phyloP scores from a whole-genome alignment of 2,329 filamentous ascomycete genomes.

The Aspergillus brunneoviolaceus region DNA sequence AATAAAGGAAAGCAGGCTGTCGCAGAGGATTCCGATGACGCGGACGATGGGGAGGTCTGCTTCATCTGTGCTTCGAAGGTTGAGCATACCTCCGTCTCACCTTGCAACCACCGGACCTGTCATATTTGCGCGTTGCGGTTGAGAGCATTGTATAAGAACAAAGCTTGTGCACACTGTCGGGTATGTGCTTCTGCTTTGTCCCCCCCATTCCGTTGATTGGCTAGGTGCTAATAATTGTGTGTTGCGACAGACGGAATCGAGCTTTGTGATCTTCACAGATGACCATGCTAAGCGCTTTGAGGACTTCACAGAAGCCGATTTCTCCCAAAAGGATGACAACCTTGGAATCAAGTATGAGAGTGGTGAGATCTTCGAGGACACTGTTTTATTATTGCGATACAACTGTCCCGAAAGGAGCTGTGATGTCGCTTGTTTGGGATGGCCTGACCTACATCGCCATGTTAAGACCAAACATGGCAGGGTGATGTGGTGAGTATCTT shows the following conservation, averaged over 20 bases:
- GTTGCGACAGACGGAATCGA: constrained; percentile 42
- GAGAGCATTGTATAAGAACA: constrained; percentile 92
- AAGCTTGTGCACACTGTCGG: constrained; percentile 93
- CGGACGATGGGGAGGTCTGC: constrained; percentile 76
- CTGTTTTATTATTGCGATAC: constrained; percentile 80
- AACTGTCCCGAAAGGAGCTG: constrained; percentile 88
- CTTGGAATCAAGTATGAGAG: constrained; percentile 91
- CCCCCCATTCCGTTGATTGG: neutral
- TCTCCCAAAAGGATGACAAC: constrained; percentile 76
- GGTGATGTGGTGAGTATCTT: constrained; percentile 67
- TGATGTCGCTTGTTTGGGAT: constrained; percentile 79
- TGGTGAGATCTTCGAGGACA: constrained; percentile 86
- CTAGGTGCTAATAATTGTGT: constrained; percentile 14
- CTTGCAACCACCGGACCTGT: constrained; percentile 94
- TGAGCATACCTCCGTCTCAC: constrained; percentile 81
- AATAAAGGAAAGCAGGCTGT: constrained; percentile 30
- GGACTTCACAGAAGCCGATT: constrained; percentile 72
- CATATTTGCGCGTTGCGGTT: constrained; percentile 92
- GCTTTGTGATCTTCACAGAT: constrained; percentile 88
- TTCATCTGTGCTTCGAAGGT: constrained; percentile 96
- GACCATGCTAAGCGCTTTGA: constrained; percentile 77
- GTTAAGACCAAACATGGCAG: constrained; percentile 80
- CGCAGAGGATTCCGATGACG: constrained; percentile 43
- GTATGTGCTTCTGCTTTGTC: constrained; percentile 52
- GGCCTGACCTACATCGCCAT: constrained; percentile 77